A percentile compares a stretch with the other conserved stretches of the same genome.
Evolutionary conservation across 164 flowering plant genomes (phyloP).

Genomic region (Umbellularia californica): DNA sequence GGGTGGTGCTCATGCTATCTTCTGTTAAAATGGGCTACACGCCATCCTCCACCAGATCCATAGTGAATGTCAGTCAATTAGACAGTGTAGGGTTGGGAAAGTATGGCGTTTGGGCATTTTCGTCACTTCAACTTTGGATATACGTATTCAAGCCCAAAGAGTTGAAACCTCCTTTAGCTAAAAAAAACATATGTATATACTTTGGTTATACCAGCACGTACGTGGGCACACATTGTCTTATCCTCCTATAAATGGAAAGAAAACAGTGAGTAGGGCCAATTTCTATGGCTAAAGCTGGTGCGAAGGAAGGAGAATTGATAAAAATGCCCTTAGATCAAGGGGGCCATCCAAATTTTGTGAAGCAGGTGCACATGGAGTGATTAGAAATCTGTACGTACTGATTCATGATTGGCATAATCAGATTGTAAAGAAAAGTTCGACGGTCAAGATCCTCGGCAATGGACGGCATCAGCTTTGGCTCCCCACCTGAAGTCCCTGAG

Average conservation of each 20-base stretch:
- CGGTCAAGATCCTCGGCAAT: slow-evolving; percentile 78
- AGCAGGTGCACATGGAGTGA: too few relatives aligned
- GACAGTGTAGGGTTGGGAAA: too few relatives aligned
- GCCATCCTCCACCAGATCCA: slow-evolving; percentile 11
- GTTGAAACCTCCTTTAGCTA: too few relatives aligned
- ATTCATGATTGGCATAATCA: slow-evolving; percentile 76
- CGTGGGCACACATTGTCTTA: too few relatives aligned
- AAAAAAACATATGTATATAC: too few relatives aligned
- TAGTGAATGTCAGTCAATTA: too few relatives aligned
- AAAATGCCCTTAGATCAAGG: background rate
- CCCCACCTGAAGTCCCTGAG: slow-evolving; percentile 89
- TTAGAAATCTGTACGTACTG: slow-evolving; percentile 30
- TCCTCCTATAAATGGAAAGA: too few relatives aligned
- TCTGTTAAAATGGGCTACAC: slow-evolving; percentile 12
- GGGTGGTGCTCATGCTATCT: background rate
- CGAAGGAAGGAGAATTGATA: background rate
- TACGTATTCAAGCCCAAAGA: too few relatives aligned
- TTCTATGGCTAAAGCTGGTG: too few relatives aligned
- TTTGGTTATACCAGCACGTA: too few relatives aligned
- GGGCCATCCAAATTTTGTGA: background rate
- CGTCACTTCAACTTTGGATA: background rate
- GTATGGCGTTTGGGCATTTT: background rate
- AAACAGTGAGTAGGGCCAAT: too few relatives aligned
- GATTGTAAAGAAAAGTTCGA: slow-evolving; percentile 64
- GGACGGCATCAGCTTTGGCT: slow-evolving; percentile 79